Evolutionary conservation across 208 protist species (phyloP).

Genomic region (Trypanosoma cruzi): DNA sequence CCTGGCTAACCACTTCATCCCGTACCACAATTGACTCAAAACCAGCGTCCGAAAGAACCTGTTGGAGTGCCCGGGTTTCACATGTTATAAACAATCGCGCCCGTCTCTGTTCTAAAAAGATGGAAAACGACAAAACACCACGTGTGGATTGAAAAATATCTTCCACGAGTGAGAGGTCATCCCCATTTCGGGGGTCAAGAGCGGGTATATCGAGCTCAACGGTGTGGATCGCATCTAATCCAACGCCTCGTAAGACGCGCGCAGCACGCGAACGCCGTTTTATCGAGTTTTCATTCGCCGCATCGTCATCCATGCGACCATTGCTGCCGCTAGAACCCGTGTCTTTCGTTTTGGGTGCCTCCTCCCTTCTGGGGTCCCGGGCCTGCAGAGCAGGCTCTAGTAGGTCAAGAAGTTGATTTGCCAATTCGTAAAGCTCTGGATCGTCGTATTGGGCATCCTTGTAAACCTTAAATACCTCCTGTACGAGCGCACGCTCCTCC

Average conservation of each 20-base stretch:
- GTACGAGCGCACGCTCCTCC: conserved; percentile 45
- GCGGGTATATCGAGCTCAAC: conserved; percentile 80
- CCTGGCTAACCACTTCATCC: conserved; percentile 36
- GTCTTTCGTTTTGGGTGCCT: neutral
- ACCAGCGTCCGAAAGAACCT: conserved; percentile 44
- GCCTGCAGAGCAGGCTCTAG: conserved; percentile 46
- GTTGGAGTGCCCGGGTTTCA: conserved; percentile 42
- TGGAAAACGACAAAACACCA: conserved; percentile 85
- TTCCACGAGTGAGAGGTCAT: conserved; percentile 77
- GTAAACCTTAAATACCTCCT: conserved; percentile 70
- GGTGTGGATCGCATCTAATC: conserved; percentile 50
- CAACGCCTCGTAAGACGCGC: conserved; percentile 28
- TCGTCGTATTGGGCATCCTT: conserved; percentile 78
- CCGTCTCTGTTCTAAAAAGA: conserved; percentile 58
- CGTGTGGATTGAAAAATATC: conserved; percentile 78
- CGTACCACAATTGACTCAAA: conserved; percentile 59
- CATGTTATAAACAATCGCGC: conserved; percentile 66
- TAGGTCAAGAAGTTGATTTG: conserved; percentile 47
- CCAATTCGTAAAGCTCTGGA: conserved; percentile 67
- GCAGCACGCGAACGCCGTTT: conserved; percentile 3
- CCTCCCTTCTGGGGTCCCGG: conserved; percentile 48
- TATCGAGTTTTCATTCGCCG: conserved; percentile 10
- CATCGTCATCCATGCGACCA: conserved; percentile 3
- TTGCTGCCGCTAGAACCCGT: conserved; percentile 14
- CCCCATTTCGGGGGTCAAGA: conserved; percentile 49